Conservation (phyloP, 169 alveolate genomes). For the Plasmodium fragile region DNA sequence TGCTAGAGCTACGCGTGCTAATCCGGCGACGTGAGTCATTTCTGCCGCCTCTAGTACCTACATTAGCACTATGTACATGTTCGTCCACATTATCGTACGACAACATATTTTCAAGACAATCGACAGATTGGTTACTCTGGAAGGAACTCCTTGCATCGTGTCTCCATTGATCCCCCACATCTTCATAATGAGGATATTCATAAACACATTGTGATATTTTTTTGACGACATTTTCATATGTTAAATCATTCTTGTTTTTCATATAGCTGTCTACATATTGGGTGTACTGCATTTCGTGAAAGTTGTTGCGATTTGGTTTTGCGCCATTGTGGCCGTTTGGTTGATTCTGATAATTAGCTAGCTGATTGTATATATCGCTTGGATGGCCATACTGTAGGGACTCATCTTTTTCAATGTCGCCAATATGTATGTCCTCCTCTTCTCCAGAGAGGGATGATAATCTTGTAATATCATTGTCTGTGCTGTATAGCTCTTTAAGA, state of each 20-base stretch:
- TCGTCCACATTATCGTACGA: background rate
- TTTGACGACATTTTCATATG: slow-evolving; percentile 74
- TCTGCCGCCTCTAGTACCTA: background rate
- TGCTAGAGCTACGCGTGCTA: background rate
- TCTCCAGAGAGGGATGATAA: slow-evolving; percentile 23
- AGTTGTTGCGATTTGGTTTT: background rate
- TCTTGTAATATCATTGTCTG: slow-evolving; percentile 10
- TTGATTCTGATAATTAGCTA: background rate
- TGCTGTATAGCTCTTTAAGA: slow-evolving; percentile 25
- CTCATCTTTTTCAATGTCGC: background rate
- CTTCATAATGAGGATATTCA: slow-evolving; percentile 69
- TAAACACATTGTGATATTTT: slow-evolving; percentile 53
- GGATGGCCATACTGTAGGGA: background rate
- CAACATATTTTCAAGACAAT: background rate
- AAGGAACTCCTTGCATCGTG: background rate
- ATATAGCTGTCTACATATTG: slow-evolving; percentile 42
- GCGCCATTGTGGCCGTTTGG: background rate
- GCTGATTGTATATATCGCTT: slow-evolving; percentile 1
- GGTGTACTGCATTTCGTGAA: slow-evolving; percentile 42
- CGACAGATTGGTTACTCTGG: background rate
- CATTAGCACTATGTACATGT: background rate
- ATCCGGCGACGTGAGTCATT: background rate
- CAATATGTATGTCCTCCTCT: slow-evolving; percentile 11
- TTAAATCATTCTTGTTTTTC: slow-evolving; percentile 52
- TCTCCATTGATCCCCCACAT: slow-evolving; percentile 9